Evolutionary conservation across 768 basidiomycete species (phyloP).

Genomic region (Rubroboletus pulcherrimus): DNA sequence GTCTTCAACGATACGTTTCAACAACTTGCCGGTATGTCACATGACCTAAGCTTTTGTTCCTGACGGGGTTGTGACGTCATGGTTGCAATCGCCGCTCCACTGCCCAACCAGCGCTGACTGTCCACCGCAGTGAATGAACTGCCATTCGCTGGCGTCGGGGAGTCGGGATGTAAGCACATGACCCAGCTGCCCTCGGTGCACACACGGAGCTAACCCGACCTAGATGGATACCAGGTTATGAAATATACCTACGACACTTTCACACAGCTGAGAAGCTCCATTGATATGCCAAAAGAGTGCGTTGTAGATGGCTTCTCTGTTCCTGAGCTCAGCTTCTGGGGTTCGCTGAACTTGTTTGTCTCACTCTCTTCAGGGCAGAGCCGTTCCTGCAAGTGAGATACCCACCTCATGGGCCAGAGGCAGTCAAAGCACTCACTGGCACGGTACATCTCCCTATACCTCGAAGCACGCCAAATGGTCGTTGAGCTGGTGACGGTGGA

Average conservation of each 20-base stretch:
- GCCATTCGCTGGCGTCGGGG: conserved; percentile 55
- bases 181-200: not conserved
- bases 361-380: conserved; percentile 19
- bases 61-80: conserved; percentile 11
- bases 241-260: conserved; percentile 56
- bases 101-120: not conserved
- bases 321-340: not conserved
- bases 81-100: conserved; percentile 7
- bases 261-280: conserved; percentile 43
- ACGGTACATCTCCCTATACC: conserved; percentile 14
- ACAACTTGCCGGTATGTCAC: conserved; percentile 44
- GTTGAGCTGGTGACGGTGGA: not conserved
- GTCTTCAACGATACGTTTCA: conserved; percentile 60
- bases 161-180: conserved; percentile 55
- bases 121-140: conserved; percentile 32
- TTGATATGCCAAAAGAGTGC: conserved; percentile 59
- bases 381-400: conserved; percentile 19
- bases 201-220: not conserved
- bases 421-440: conserved; percentile 9
- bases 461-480: conserved; percentile 2
- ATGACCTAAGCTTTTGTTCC: not conserved
- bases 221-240: conserved; percentile 54
- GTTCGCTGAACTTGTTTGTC: conserved; percentile 3
- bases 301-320: conserved; percentile 9
- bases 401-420: conserved; percentile 22